These are phyloP conservation scores for Parsonsia alboflavescens DNA, from an alignment of 257 asterid genomes.

Conservation along the genomic window DNA sequence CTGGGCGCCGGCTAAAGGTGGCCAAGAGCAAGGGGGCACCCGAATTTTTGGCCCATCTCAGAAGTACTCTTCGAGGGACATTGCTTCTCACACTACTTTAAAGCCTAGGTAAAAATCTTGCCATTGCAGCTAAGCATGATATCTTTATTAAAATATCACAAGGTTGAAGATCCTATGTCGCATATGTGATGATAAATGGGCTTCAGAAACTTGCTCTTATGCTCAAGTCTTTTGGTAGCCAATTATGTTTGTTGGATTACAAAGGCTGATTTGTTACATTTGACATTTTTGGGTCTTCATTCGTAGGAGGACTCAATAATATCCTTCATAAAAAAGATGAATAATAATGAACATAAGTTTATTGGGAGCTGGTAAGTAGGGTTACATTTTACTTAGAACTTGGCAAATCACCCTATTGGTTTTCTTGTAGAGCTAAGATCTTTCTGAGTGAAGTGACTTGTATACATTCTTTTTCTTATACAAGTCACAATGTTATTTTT, in stretches of 20 bases:
- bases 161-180: no score
- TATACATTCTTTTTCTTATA: not conserved
- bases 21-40: constrained; percentile 95
- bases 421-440: not conserved
- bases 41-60: constrained; percentile 94
- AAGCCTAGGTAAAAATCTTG: constrained; percentile 59
- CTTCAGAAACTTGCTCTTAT: no score
- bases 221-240: no score
- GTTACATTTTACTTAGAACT: not conserved
- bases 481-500: no score
- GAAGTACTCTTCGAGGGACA: constrained; percentile 94
- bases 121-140: no score
- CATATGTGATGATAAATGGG: no score
- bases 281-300: not conserved
- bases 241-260: no score
- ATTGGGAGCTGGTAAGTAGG: not conserved
- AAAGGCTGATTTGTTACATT: no score
- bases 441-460: not conserved
- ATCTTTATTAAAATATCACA: no score
- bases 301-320: not conserved
- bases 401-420: not conserved
- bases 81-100: constrained; percentile 82
- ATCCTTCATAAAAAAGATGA: not conserved
- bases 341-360: not conserved
- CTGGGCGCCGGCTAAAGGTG: constrained; percentile 99